A percentile compares a stretch with the other conserved stretches of the same genome.
Conservation (phyloP, 306 rosid genomes). For the Morella rubra region DNA sequence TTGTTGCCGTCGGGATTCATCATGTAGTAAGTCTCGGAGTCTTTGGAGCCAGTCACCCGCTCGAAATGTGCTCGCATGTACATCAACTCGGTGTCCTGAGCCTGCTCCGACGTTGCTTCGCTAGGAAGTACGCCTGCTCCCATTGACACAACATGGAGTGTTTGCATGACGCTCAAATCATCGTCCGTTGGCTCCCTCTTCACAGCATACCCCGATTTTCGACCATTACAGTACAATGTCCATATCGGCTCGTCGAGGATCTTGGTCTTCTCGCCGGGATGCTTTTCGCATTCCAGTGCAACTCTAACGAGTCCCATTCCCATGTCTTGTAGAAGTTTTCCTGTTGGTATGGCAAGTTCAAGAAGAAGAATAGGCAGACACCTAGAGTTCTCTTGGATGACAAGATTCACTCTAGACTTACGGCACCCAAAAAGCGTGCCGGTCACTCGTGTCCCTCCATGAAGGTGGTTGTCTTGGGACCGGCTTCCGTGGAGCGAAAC, state of each 20-base stretch:
- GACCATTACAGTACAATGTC: slow-evolving; percentile 73
- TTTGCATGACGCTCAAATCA: slow-evolving; percentile 69
- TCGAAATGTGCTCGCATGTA: slow-evolving; percentile 77
- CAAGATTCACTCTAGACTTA: slow-evolving; percentile 65
- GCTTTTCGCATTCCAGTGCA: slow-evolving; percentile 78
- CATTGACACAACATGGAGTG: slow-evolving; percentile 59
- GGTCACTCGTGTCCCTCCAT: slow-evolving; percentile 60
- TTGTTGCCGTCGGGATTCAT: slow-evolving; percentile 66
- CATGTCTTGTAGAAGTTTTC: slow-evolving; percentile 73
- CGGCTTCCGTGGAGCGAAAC: slow-evolving; percentile 25
- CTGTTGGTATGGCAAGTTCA: slow-evolving; percentile 63
- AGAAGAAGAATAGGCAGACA: slow-evolving; percentile 58
- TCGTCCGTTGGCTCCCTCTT: slow-evolving; percentile 68
- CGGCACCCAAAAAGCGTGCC: slow-evolving; percentile 74
- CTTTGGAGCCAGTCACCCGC: slow-evolving; percentile 74
- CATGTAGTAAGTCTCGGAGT: slow-evolving; percentile 84
- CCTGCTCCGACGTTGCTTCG: slow-evolving; percentile 25
- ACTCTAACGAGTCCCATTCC: slow-evolving; percentile 64
- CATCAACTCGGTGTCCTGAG: slow-evolving; percentile 54
- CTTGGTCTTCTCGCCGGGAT: slow-evolving; percentile 46
- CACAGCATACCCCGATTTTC: slow-evolving; percentile 74
- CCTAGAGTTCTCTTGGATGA: slow-evolving; percentile 64
- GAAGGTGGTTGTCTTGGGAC: slow-evolving; percentile 34
- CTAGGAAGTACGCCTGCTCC: slow-evolving; percentile 78
- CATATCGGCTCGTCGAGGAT: slow-evolving; percentile 73